Evolutionary conservation across 2,329 filamentous ascomycete genomes (phyloP), one percentile per base, ranked within the genome.

Genomic region (Scytalidium sp.): DNA sequence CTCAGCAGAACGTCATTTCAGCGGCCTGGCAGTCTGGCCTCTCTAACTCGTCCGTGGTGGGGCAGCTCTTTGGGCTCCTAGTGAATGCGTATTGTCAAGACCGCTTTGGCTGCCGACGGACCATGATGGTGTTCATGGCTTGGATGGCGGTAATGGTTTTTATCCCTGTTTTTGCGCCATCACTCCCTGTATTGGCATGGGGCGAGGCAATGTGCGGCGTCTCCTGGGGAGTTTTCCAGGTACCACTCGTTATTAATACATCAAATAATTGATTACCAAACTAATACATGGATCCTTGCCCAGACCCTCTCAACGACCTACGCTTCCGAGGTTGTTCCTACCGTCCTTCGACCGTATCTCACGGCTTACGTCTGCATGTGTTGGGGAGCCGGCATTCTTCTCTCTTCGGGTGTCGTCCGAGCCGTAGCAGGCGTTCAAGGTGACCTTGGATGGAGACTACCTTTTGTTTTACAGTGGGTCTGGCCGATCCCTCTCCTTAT

Each of bases 81-180:
- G 50, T 65, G 43, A 64, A 63, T 25, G 60, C 60, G 22, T 51
- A 60, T 19, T 45, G 63, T n/a, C 60, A 61, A 4, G 63, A 67
- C 19, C 58, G 61, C 7, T 55, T 63, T 19, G 65, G 65, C 8
- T 65, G 61, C 39, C 54, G 63, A 19, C 46, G 55, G 19, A 66
- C 63, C 9, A 60, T 65, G 54, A 52, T 64, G 50, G 48, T 56
- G 19, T 50, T 47, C 23, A 56, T 56, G 51, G 47, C 40, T 5
- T 45, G 45, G 41, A 54, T 54, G 52, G 47, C 45, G 3, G 43
- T 32, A 5, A 51, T 29, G 15, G 46, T 54, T 11, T 51, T 52
- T 32, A 46, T 49, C 4, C 41, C 42, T 4, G 43, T 53, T 43
- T 55, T 52, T 20, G 45, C 47, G 22, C 46, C 25, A 19, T 48